A percentile compares a stretch with the other conserved stretches of the same genome.
These are phyloP conservation scores for Chalciporus chontae DNA, from an alignment of 768 basidiomycete genomes.

Conservation along the genomic window DNA sequence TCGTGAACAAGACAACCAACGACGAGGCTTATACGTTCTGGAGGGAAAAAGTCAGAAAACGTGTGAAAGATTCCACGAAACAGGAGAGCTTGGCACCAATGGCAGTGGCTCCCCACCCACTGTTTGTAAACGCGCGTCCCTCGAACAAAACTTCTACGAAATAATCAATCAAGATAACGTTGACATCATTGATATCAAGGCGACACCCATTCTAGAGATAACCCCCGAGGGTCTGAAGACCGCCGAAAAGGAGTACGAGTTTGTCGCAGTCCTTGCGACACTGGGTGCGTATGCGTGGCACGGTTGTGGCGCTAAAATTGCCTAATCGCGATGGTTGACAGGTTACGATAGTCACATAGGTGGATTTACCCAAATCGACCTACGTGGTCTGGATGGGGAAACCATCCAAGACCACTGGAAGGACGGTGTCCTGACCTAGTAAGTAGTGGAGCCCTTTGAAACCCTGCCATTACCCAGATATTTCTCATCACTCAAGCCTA, in stretches of 20 bases:
- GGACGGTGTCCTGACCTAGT: constrained; percentile 16
- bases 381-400: constrained; percentile 5
- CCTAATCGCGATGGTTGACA: neutral
- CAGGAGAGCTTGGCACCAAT: neutral
- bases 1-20: neutral
- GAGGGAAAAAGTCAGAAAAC: constrained; percentile 6
- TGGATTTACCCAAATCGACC: constrained; percentile 4
- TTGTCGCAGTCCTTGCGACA: neutral
- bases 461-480: too few relatives aligned
- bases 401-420: constrained; percentile 12
- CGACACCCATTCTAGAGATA: constrained; percentile 8
- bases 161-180: constrained; percentile 9
- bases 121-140: constrained; percentile 6
- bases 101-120: constrained; percentile 7
- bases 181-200: constrained; percentile 11
- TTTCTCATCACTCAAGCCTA: neutral
- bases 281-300: too few relatives aligned
- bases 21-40: constrained; percentile 9
- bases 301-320: too few relatives aligned
- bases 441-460: neutral
- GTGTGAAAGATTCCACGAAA: constrained; percentile 2
- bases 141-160: constrained; percentile 10
- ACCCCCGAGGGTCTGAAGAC: constrained; percentile 9
- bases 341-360: constrained; percentile 7
- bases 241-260: constrained; percentile 1